Percentiles rank a stretch among this genome's conserved stretches.
Evolutionary conservation across 306 rosid genomes (phyloP).

Genomic region (Dicorynia guianensis): DNA sequence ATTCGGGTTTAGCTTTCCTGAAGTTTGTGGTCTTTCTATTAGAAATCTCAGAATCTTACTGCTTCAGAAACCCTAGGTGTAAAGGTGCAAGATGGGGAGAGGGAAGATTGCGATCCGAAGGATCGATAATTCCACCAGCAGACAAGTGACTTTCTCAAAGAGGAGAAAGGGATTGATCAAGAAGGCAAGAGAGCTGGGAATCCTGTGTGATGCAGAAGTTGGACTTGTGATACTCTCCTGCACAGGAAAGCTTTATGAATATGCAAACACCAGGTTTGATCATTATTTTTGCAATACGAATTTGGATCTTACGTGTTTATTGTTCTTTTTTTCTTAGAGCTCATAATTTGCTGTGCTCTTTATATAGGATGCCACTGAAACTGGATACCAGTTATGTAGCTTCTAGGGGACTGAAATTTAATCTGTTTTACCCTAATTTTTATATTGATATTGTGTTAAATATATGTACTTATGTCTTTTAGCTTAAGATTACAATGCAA

Average conservation of each 20-base stretch:
- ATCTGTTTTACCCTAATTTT: not conserved
- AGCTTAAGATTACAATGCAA: not conserved
- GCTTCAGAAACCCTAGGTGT: conserved; percentile 58
- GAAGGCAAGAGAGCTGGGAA: conserved; percentile 83
- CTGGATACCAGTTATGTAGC: not conserved
- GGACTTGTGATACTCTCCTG: conserved; percentile 79
- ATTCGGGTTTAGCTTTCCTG: conserved; percentile 4
- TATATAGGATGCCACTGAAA: not conserved
- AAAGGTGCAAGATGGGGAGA: conserved; percentile 64
- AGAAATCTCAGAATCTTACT: not conserved
- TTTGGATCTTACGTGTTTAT: not conserved
- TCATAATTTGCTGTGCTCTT: not conserved
- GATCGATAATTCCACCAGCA: conserved; percentile 77
- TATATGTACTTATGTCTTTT: too few relatives aligned
- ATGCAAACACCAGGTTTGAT: conserved; percentile 72
- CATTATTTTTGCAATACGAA: not conserved
- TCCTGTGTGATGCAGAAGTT: conserved; percentile 91
- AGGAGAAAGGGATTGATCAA: conserved; percentile 90
- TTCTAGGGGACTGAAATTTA: not conserved
- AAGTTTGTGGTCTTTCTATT: not conserved
- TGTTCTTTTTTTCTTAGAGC: not conserved
- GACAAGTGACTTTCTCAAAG: conserved; percentile 96
- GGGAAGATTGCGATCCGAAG: conserved; percentile 88
- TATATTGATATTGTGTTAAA: not conserved
- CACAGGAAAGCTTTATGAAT: conserved; percentile 81